phyloP scores from a whole-genome alignment of 2,329 filamentous ascomycete genomes.

The Amylocarpus encephaloides region DNA sequence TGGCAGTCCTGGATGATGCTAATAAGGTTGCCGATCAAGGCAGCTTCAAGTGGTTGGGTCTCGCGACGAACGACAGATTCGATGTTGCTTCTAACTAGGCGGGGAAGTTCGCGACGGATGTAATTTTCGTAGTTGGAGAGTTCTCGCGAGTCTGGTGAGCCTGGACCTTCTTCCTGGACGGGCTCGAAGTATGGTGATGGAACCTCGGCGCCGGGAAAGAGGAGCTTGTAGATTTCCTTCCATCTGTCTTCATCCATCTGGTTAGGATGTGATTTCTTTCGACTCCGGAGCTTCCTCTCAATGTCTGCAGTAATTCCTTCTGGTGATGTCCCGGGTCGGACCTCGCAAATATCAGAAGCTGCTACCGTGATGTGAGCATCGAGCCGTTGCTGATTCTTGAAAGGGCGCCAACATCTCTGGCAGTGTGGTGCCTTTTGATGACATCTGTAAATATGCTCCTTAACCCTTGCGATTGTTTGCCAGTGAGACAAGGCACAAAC shows the following conservation, averaged over 20 bases:
- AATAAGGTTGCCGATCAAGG: conserved; percentile 9
- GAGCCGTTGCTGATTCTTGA: conserved; percentile 13
- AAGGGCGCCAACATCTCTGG: conserved; percentile 12
- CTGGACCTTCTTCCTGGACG: conserved; percentile 6
- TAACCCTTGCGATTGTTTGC: conserved; percentile 13
- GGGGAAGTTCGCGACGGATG: conserved; percentile 14
- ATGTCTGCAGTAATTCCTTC: conserved; percentile 13
- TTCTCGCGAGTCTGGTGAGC: conserved; percentile 10
- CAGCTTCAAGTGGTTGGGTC: conserved; percentile 9
- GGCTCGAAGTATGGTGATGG: conserved; percentile 15
- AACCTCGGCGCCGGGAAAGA: conserved; percentile 16
- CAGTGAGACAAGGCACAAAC: conserved; percentile 11
- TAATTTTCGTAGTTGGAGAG: conserved; percentile 15
- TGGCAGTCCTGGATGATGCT: conserved; percentile 12
- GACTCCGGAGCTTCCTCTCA: conserved; percentile 12
- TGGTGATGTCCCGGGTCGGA: background rate
- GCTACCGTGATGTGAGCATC: conserved; percentile 12
- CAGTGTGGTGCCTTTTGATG: conserved; percentile 15
- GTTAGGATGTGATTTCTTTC: conserved; percentile 12
- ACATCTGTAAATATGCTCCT: conserved; percentile 15
- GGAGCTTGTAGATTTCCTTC: conserved; percentile 15
- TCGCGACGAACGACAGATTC: conserved; percentile 8
- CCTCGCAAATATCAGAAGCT: conserved; percentile 8
- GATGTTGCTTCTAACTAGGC: conserved; percentile 8
- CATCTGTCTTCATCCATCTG: conserved; percentile 18